phyloP scores from a whole-genome alignment of 768 basidiomycete species.

The Butyriboletus loyo region DNA sequence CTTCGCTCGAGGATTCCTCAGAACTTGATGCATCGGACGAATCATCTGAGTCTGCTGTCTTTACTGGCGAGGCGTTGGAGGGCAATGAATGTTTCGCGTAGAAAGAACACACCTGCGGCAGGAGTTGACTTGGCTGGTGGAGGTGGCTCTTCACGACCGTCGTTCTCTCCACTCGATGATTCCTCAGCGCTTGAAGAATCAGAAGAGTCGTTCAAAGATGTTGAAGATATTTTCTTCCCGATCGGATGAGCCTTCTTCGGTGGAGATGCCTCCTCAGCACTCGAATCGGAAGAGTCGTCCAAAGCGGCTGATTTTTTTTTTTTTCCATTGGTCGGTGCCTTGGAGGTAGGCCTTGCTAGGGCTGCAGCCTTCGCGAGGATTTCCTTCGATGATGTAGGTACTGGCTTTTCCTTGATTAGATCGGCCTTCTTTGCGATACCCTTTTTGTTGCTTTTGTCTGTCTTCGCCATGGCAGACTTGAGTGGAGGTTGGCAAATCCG shows the following conservation, averaged over 20 bases:
- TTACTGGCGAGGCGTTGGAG: background rate
- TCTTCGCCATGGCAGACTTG: conserved; percentile 37
- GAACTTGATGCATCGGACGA: conserved; percentile 8
- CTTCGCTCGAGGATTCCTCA: conserved; percentile 14
- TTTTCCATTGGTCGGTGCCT: background rate
- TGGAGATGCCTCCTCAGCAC: conserved; percentile 8
- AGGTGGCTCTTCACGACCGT: background rate
- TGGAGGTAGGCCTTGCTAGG: conserved; percentile 17
- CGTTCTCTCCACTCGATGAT: conserved; percentile 6
- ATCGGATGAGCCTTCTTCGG: no score
- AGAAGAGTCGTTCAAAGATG: conserved; percentile 12
- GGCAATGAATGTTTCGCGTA: background rate
- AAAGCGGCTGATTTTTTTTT: background rate
- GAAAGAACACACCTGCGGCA: background rate
- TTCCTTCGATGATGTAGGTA: conserved; percentile 39
- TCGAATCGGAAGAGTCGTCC: conserved; percentile 21
- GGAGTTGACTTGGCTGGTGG: background rate
- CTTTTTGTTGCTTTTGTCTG: conserved; percentile 34
- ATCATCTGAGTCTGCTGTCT: background rate
- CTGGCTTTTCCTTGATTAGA: conserved; percentile 20
- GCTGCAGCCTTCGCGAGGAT: conserved; percentile 41
- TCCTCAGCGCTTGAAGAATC: conserved; percentile 17
- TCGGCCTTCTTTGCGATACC: conserved; percentile 37
- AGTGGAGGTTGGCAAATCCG: background rate
- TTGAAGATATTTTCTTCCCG: background rate